These are phyloP conservation scores for Erythrobasidium hasegawianum DNA, from an alignment of 1,284 basidiomycete genomes.

Conservation along the genomic window DNA sequence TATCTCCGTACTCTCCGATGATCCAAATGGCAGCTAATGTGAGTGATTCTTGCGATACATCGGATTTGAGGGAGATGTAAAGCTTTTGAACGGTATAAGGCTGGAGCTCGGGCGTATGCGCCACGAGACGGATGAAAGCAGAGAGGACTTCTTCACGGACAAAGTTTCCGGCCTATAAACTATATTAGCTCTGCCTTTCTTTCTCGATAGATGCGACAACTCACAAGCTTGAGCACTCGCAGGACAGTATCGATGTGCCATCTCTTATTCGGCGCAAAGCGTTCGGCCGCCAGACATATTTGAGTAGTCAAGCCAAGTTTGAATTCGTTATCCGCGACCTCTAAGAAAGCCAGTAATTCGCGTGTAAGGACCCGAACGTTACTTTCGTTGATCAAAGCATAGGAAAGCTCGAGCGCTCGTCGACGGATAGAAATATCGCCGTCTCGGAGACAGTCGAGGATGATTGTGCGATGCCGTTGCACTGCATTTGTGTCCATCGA, in stretches of 20 bases:
- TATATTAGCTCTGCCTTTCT: no score
- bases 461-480: conserved; percentile 94
- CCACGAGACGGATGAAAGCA: conserved; percentile 90
- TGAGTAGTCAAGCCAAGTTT: conserved; percentile 97
- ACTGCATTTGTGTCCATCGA: conserved; percentile 97
- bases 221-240: conserved; percentile 81
- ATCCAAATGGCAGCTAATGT: conserved; percentile 93
- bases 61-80: conserved; percentile 77
- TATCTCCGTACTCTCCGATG: conserved; percentile 93
- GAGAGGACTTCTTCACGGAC: conserved; percentile 95
- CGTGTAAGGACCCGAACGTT: conserved; percentile 90
- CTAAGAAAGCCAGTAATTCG: conserved; percentile 93
- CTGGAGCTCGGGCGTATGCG: conserved; percentile 95
- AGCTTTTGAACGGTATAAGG: conserved; percentile 91
- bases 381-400: conserved; percentile 92
- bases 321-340: conserved; percentile 98
- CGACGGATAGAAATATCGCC: conserved; percentile 98
- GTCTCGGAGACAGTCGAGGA: conserved; percentile 94
- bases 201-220: conserved; percentile 43
- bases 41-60: conserved; percentile 94
- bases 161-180: conserved; percentile 84
- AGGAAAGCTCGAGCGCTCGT: conserved; percentile 92
- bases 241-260: conserved; percentile 99
- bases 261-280: conserved; percentile 93
- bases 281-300: conserved; percentile 90